Base-by-base conservation (phyloP, 257 asterid genomes). In the Cynanchum wilfordii region DNA sequence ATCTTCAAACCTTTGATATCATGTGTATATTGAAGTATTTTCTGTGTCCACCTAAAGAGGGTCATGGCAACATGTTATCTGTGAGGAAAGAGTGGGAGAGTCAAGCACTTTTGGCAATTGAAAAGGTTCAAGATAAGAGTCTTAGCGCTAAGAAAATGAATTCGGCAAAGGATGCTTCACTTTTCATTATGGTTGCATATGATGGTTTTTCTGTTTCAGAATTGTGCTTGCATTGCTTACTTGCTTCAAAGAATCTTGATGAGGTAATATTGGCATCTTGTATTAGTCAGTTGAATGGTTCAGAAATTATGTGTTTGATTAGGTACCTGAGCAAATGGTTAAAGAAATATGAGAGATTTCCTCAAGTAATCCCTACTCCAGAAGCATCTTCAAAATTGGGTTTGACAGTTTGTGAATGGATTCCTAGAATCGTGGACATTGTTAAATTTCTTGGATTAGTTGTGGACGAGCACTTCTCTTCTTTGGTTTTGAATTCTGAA, bases 1-100 rank as follows among this genome's bases (percentile, higher is more conserved):
- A 88, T 79, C 73, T 94, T 73, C 96, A 88, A 73, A 82, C 87
- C 25, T 80, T 80, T 75, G 97, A 87, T 75, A 57, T 89, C 47
- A 75, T 91, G 89, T 81, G 89, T 84, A 80, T 94, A 74, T 84
- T 94, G 89, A 94, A 76, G 84, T 89, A 88, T 52, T 94, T 94
- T 73, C 70, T 94, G 68, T 25, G 77, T 67, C 68, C 78, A 7
- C 84, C 96, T 10, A 72, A 50, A 55, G 88, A 85, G 63, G 97
- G 89, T 51, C 78, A 79, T 68, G 49, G 27, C 73, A 85, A 79
- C 77, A 76, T 91, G 80, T 76, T 58, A 13, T 68, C 79, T 40
- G 81, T 89, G 83, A 89, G 96, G 85, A 80, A 82, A 79, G 86
- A 85, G 70, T 94, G 99, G 98, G 95, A 91, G 85, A 85, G 82